These are phyloP conservation scores for Guadua angustifolia DNA, from an alignment of 176 grass and related monocot species.

Conservation along the genomic window DNA sequence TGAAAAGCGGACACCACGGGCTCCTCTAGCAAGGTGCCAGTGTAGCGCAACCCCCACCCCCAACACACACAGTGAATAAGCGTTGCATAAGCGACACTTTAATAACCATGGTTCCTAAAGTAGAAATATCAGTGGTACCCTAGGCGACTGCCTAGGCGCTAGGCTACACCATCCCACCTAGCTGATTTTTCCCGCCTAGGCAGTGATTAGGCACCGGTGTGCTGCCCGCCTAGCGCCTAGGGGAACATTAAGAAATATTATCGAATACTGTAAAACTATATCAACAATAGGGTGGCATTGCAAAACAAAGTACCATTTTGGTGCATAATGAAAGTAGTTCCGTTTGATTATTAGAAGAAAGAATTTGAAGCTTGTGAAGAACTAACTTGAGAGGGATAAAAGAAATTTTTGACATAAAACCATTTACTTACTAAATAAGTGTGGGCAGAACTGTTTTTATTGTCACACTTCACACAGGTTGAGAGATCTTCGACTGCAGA, in stretches of 20 bases:
- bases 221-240: too few relatives aligned
- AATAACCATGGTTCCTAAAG: too few relatives aligned
- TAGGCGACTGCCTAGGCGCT: too few relatives aligned
- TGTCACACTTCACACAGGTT: conserved; percentile 81
- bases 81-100: too few relatives aligned
- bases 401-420: background rate
- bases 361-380: conserved; percentile 8
- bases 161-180: too few relatives aligned
- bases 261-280: conserved; percentile 10
- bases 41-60: too few relatives aligned
- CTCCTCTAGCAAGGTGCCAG: too few relatives aligned
- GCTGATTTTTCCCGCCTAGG: too few relatives aligned
- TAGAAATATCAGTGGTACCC: too few relatives aligned
- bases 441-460: conserved; percentile 96
- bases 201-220: too few relatives aligned
- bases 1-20: too few relatives aligned
- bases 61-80: too few relatives aligned
- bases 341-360: conserved; percentile 10
- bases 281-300: background rate
- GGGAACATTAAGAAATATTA: background rate
- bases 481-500: conserved; percentile 84
- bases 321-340: conserved; percentile 6
- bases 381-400: background rate
- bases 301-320: conserved; percentile 6
- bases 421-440: conserved; percentile 81